Conservation (phyloP, 306 rosid genomes). For the Abrus precatorius region DNA sequence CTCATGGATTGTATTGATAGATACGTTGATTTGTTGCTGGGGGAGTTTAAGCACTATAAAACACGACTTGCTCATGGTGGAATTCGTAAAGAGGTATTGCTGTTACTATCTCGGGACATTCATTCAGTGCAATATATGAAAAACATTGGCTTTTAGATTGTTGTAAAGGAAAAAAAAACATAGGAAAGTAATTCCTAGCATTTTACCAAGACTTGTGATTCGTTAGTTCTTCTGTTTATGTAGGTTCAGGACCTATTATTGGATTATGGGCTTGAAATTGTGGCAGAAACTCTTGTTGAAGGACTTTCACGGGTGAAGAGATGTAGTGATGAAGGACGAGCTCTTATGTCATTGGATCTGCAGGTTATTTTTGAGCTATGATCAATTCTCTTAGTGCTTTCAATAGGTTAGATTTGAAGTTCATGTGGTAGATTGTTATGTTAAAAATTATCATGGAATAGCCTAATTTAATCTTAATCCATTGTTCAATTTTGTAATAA, state of each 20-base stretch:
- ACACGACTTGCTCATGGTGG: constrained; percentile 94
- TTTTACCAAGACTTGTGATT: constrained; percentile 39
- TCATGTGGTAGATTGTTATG: constrained; percentile 29
- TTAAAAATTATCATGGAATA: constrained; percentile 19
- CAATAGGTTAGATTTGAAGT: constrained; percentile 35
- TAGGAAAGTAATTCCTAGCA: background rate
- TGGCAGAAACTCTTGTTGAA: constrained; percentile 90
- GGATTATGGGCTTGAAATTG: constrained; percentile 83
- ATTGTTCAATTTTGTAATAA: constrained; percentile 10
- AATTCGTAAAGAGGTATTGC: constrained; percentile 88
- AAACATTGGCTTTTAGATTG: constrained; percentile 31
- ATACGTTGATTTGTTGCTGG: constrained; percentile 94
- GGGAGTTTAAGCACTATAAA: constrained; percentile 97
- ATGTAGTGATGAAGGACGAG: constrained; percentile 98
- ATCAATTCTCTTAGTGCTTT: constrained; percentile 20
- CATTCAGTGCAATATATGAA: constrained; percentile 26
- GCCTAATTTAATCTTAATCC: constrained; percentile 37
- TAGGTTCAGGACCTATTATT: constrained; percentile 82
- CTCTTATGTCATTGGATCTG: constrained; percentile 94
- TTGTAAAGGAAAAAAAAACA: constrained; percentile 35
- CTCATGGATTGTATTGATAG: constrained; percentile 62
- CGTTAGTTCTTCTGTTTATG: constrained; percentile 35
- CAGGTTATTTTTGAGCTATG: constrained; percentile 67
- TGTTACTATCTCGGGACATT: constrained; percentile 41
- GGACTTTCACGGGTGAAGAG: constrained; percentile 95